A percentile compares a stretch with the other conserved stretches of the same genome.
phyloP scores from a whole-genome alignment of 1,284 basidiomycete species.

The Leccinum griseonigrum region DNA sequence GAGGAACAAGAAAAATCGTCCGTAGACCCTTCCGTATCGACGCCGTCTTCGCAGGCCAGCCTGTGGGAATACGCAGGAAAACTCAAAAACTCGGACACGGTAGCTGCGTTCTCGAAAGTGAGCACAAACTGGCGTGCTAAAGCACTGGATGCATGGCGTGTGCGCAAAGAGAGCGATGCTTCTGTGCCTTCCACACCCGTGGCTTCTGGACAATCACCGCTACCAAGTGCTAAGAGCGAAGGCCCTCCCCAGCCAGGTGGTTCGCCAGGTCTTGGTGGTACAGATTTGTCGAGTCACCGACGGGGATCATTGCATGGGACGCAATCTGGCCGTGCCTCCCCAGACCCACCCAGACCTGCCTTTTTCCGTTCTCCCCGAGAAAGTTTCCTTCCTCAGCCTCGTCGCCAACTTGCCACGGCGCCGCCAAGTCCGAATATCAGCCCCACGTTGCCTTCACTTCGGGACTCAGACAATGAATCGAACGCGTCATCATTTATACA shows the following conservation, averaged over 20 bases:
- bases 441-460: conserved; percentile 24
- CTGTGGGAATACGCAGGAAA: conserved; percentile 72
- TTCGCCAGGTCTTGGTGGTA: conserved; percentile 11
- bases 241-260: conserved; percentile 11
- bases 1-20: conserved; percentile 13
- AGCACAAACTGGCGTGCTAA: conserved; percentile 73
- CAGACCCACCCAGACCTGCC: conserved; percentile 52
- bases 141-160: conserved; percentile 47
- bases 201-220: conserved; percentile 4
- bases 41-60: conserved; percentile 26
- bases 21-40: conserved; percentile 6
- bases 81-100: conserved; percentile 67
- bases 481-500: conserved; percentile 29
- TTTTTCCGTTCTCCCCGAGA: conserved; percentile 59
- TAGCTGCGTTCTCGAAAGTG: conserved; percentile 65
- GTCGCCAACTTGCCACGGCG: conserved; percentile 33
- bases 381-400: conserved; percentile 44
- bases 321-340: conserved; percentile 38
- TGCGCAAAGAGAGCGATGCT: conserved; percentile 17
- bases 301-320: conserved; percentile 45
- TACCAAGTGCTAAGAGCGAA: conserved; percentile 20
- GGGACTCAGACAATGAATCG: conserved; percentile 32
- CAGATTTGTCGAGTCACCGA: conserved; percentile 17
- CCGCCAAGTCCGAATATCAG: conserved; percentile 39
- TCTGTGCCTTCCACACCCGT: conserved; percentile 6